phyloP scores from a whole-genome alignment of 805 yeast species.

The Yarrowia sp. region DNA sequence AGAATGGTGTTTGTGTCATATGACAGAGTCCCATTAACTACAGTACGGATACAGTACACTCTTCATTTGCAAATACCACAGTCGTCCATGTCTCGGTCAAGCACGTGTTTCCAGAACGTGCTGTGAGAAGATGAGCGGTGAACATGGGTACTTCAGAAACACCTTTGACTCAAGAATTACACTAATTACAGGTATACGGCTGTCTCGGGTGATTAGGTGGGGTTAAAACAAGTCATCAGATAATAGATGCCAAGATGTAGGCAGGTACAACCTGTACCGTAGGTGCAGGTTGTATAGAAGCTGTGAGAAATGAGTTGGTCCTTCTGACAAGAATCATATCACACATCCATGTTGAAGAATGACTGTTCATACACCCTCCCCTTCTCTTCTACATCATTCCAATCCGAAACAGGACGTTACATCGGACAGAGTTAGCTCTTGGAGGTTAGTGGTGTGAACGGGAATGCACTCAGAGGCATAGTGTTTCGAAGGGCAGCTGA shows the following conservation, averaged over 20 bases:
- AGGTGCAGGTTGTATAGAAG: too few species aligned
- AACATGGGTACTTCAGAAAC: background rate
- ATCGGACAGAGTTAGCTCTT: conserved; percentile 4
- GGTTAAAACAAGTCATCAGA: background rate
- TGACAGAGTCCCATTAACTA: too few species aligned
- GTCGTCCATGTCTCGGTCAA: background rate
- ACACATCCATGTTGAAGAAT: too few species aligned
- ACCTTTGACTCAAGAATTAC: background rate
- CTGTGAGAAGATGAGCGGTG: too few species aligned
- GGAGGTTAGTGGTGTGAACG: conserved; percentile 5
- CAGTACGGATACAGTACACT: too few species aligned
- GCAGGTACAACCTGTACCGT: too few species aligned
- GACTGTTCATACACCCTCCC: too few species aligned
- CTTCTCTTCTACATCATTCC: background rate
- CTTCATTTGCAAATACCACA: too few species aligned
- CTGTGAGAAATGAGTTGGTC: too few species aligned
- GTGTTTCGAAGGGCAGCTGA: too few species aligned
- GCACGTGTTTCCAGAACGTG: background rate
- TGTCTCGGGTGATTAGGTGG: background rate
- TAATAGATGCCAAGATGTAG: background rate
- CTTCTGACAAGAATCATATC: too few species aligned
- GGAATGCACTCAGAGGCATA: background rate
- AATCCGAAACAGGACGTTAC: background rate
- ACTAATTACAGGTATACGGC: background rate
- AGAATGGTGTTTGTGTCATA: background rate